phyloP scores from a whole-genome alignment of 768 basidiomycete species.

The Boletus rubropictus region DNA sequence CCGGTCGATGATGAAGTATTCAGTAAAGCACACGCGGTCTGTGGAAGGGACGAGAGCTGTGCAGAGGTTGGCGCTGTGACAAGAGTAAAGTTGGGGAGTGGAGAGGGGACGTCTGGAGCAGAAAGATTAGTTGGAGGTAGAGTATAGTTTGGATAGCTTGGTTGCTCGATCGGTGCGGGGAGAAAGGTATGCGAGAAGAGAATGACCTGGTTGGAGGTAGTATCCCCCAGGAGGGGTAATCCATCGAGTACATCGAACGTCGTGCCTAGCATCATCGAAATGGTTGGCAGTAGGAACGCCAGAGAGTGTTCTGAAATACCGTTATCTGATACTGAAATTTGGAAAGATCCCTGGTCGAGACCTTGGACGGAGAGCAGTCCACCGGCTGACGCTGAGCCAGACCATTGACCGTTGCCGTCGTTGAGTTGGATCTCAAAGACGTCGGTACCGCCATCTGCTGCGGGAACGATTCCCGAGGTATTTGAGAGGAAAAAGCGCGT shows the following conservation, averaged over 20 bases:
- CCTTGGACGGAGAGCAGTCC: conserved; percentile 48
- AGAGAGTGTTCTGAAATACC: conserved; percentile 23
- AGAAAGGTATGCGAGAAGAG: conserved; percentile 61
- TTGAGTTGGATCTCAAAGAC: conserved; percentile 44
- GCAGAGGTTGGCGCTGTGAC: conserved; percentile 48
- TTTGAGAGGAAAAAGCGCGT: conserved; percentile 62
- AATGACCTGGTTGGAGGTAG: conserved; percentile 65
- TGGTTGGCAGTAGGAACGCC: not conserved
- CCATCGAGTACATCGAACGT: conserved; percentile 40
- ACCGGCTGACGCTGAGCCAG: conserved; percentile 40
- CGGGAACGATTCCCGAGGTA: conserved; percentile 33
- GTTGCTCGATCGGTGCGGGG: conserved; percentile 26
- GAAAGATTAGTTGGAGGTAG: conserved; percentile 54
- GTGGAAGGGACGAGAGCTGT: conserved; percentile 38
- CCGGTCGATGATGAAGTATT: conserved; percentile 33
- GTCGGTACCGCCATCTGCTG: conserved; percentile 33
- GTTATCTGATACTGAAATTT: conserved; percentile 51
- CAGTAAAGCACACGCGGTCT: conserved; percentile 57
- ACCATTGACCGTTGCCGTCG: conserved; percentile 50
- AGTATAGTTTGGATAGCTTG: conserved; percentile 72
- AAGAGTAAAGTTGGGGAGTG: conserved; percentile 47
- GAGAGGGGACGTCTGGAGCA: conserved; percentile 36
- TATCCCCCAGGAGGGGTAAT: conserved; percentile 64
- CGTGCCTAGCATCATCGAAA: conserved; percentile 33
- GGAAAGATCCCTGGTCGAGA: conserved; percentile 41